These are phyloP conservation scores for Cercospora nicotianae DNA, from an alignment of 2,329 filamentous ascomycete genomes.

Conservation along the genomic window DNA sequence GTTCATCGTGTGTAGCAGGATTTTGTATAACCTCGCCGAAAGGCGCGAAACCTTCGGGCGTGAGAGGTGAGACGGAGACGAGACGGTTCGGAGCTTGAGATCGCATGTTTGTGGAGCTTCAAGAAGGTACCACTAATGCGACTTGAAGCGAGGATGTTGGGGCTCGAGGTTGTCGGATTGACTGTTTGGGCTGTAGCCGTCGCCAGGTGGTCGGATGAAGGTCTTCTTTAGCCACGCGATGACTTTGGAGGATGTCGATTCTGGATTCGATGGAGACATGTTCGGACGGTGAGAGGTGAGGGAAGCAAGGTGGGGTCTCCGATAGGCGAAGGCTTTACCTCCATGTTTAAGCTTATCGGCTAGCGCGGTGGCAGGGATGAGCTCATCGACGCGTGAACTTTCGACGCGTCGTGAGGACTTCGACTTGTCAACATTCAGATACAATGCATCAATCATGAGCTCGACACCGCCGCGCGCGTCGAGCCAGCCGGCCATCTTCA, in stretches of 20 bases:
- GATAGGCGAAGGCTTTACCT: constrained; percentile 1
- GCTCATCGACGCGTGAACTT: constrained; percentile 9
- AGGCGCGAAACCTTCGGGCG: constrained; percentile 63
- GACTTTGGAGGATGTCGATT: constrained; percentile 17
- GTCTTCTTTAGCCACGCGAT: constrained; percentile 23
- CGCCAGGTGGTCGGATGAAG: constrained; percentile 23
- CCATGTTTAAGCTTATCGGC: constrained; percentile 10
- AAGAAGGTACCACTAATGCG: background rate
- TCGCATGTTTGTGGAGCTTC: background rate
- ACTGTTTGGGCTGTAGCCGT: constrained; percentile 19
- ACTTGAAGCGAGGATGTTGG: constrained; percentile 46
- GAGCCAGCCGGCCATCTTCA: constrained; percentile 27
- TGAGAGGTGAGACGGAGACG: background rate
- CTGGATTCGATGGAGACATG: background rate
- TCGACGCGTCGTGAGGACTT: constrained; percentile 9
- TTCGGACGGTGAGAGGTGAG: background rate
- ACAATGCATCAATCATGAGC: constrained; percentile 2
- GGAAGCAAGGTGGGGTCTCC: constrained; percentile 15
- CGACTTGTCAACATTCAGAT: background rate
- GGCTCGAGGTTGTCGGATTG: constrained; percentile 38
- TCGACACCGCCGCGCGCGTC: constrained; percentile 28
- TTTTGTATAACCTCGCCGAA: constrained; percentile 85
- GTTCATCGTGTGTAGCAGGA: constrained; percentile 50
- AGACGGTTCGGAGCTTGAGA: background rate
- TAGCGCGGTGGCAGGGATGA: background rate